These are phyloP conservation scores for Trichoderma virens DNA, from an alignment of 495 filamentous ascomycete genomes.

Conservation along the genomic window DNA sequence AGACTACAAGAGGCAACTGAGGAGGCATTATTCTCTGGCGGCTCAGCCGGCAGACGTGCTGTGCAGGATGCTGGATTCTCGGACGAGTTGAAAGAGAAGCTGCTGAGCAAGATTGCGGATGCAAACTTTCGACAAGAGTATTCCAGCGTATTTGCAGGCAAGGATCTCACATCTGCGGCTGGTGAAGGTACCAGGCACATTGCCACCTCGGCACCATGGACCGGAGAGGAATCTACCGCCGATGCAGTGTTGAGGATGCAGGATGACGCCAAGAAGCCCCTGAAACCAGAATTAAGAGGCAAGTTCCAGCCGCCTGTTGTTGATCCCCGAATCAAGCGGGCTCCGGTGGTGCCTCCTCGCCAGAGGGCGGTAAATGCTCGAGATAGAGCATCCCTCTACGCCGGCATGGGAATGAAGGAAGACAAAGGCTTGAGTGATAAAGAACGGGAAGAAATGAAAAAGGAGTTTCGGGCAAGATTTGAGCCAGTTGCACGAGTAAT, in stretches of 20 bases:
- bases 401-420: constrained; percentile 41
- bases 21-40: constrained; percentile 63
- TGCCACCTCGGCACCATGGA: constrained; percentile 69
- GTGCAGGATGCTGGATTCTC: constrained; percentile 80
- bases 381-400: constrained; percentile 69
- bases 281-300: constrained; percentile 40
- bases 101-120: constrained; percentile 66
- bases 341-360: constrained; percentile 36
- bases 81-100: constrained; percentile 66
- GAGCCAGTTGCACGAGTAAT: constrained; percentile 61
- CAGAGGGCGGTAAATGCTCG: constrained; percentile 65
- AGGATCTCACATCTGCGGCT: constrained; percentile 53
- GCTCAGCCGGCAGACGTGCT: constrained; percentile 62
- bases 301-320: constrained; percentile 44
- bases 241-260: constrained; percentile 87
- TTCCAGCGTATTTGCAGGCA: constrained; percentile 59
- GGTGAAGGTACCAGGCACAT: constrained; percentile 65
- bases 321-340: constrained; percentile 50
- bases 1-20: constrained; percentile 75
- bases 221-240: constrained; percentile 61
- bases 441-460: constrained; percentile 60
- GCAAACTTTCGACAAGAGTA: constrained; percentile 65
- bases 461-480: constrained; percentile 76
- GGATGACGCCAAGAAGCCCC: constrained; percentile 67
- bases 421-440: constrained; percentile 35